phyloP scores from a whole-genome alignment of 1,139 yeast genomes.

The Saccharomyces hybrid region DNA sequence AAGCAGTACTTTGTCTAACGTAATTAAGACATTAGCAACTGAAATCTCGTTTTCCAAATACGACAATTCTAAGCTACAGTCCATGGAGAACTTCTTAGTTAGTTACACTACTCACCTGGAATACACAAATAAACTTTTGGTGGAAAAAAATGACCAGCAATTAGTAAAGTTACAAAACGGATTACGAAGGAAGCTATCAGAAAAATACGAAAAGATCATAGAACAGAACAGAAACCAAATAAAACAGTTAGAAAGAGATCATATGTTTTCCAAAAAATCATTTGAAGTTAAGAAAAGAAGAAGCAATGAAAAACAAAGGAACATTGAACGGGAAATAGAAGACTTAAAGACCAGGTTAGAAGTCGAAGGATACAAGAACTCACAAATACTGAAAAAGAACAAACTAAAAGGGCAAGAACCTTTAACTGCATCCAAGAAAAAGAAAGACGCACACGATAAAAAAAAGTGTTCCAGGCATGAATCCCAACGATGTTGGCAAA shows the following conservation, averaged over 20 bases:
- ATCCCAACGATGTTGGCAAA: not conserved
- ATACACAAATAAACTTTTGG: conserved; percentile 14
- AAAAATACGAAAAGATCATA: conserved; percentile 14
- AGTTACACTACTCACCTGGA: conserved; percentile 16
- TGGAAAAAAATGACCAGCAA: conserved; percentile 16
- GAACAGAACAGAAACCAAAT: conserved; percentile 16
- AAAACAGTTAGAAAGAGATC: conserved; percentile 22
- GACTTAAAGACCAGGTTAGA: conserved; percentile 24
- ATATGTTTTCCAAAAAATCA: conserved; percentile 12
- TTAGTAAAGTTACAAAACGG: conserved; percentile 13
- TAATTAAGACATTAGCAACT: conserved; percentile 37
- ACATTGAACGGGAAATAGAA: conserved; percentile 22
- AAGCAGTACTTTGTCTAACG: conserved; percentile 43
- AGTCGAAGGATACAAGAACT: conserved; percentile 21
- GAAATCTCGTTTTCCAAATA: conserved; percentile 39
- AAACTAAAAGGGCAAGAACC: not conserved
- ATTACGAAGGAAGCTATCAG: conserved; percentile 12
- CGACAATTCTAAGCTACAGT: conserved; percentile 37
- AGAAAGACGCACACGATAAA: not conserved
- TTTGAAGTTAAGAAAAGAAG: conserved; percentile 12
- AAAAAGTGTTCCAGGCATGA: not conserved
- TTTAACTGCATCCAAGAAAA: not conserved
- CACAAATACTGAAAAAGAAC: conserved; percentile 15
- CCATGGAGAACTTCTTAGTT: conserved; percentile 34
- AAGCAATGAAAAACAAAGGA: conserved; percentile 18